Conservation (phyloP, 495 filamentous ascomycete species). For the Hypoxylon lienhwacheense region DNA sequence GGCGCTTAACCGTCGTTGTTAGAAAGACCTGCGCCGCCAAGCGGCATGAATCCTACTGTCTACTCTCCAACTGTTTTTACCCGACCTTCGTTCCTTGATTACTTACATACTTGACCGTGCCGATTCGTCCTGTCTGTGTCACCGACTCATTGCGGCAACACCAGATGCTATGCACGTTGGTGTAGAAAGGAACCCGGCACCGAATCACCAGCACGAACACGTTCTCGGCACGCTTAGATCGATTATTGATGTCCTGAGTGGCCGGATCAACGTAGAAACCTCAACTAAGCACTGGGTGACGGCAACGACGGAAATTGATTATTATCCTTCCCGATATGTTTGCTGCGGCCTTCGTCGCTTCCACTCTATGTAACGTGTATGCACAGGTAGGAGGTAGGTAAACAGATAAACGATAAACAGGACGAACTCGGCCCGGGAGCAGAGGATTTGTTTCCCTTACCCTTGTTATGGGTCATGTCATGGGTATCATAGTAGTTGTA, state of each 20-base stretch:
- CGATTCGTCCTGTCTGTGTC: slow-evolving; percentile 22
- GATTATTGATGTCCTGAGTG: slow-evolving; percentile 12
- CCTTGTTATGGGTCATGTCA: background rate
- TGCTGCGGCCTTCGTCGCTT: slow-evolving; percentile 15
- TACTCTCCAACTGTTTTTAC: slow-evolving; percentile 27
- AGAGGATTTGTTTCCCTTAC: too few relatives aligned
- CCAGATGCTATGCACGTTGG: slow-evolving; percentile 27
- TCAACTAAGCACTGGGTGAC: slow-evolving; percentile 15
- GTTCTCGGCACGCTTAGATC: slow-evolving; percentile 21
- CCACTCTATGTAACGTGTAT: slow-evolving; percentile 19
- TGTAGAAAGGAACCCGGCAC: slow-evolving; percentile 20
- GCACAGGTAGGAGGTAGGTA: too few relatives aligned
- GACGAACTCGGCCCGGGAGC: slow-evolving; percentile 4
- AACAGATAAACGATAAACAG: background rate
- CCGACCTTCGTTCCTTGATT: slow-evolving; percentile 11
- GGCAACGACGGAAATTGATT: slow-evolving; percentile 12
- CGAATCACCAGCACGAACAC: slow-evolving; percentile 16
- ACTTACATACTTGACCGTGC: slow-evolving; percentile 5
- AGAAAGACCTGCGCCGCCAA: slow-evolving; percentile 22
- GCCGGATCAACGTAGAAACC: slow-evolving; percentile 31
- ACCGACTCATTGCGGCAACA: slow-evolving; percentile 16
- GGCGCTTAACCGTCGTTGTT: slow-evolving; percentile 27
- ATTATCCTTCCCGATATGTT: slow-evolving; percentile 4
- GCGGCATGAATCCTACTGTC: slow-evolving; percentile 28
- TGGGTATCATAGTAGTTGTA: slow-evolving; percentile 2